phyloP scores from a whole-genome alignment of 2,329 filamentous ascomycete species.

The Phialophora verrucosa region DNA sequence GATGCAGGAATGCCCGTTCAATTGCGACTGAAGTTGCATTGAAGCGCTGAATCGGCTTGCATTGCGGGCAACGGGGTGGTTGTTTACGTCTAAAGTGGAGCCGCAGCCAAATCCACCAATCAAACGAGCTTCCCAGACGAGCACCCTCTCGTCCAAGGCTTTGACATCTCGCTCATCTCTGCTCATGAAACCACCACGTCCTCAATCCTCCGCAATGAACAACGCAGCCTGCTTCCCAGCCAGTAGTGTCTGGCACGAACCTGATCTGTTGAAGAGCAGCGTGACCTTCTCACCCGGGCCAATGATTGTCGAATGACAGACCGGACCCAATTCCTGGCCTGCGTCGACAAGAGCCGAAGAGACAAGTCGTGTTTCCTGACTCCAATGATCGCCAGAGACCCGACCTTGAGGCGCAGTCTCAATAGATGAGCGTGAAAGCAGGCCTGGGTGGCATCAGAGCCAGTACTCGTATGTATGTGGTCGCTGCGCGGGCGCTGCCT shows the following conservation, averaged over 20 bases:
- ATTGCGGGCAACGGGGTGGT: slow-evolving; percentile 12
- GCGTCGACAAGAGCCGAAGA: slow-evolving; percentile 7
- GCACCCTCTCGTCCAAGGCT: not conserved
- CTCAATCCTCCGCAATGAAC: not conserved
- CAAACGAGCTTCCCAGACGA: not conserved
- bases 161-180: not conserved
- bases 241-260: not conserved
- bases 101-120: slow-evolving; percentile 3
- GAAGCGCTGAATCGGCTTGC: slow-evolving; percentile 13
- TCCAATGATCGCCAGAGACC: slow-evolving; percentile 29
- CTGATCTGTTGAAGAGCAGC: not conserved
- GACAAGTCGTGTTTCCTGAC: slow-evolving; percentile 11
- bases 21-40: slow-evolving; percentile 1
- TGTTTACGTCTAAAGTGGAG: slow-evolving; percentile 17
- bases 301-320: not conserved
- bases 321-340: slow-evolving; percentile 8
- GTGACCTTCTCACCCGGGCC: not conserved
- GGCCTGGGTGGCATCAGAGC: slow-evolving; percentile 50
- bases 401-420: slow-evolving; percentile 30
- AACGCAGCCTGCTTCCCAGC: not conserved
- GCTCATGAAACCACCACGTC: not conserved
- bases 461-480: slow-evolving; percentile 50
- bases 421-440: slow-evolving; percentile 40
- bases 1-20: slow-evolving; percentile 1
- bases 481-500: slow-evolving; percentile 34